Percentiles rank a stretch among this genome's conserved stretches.
phyloP scores from a whole-genome alignment of 2,329 filamentous ascomycete genomes.

The Macrophomina phaseolina region DNA sequence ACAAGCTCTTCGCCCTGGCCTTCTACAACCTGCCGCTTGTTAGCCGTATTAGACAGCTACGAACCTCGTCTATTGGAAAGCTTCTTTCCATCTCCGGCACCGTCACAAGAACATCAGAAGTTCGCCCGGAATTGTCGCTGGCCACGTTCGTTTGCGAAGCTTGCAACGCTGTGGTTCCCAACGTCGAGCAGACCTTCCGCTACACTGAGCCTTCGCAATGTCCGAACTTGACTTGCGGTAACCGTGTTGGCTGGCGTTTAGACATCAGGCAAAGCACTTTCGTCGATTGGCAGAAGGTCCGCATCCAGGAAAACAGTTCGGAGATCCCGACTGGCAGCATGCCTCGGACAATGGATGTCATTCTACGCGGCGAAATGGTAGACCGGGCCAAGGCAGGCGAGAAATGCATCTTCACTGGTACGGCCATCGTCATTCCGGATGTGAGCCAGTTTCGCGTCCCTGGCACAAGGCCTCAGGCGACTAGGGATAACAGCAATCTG shows the following conservation, averaged over 20 bases:
- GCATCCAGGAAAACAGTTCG: conserved; percentile 96
- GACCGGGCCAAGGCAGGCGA: conserved; percentile 97
- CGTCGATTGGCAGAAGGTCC: conserved; percentile 98
- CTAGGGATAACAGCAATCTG: conserved; percentile 79
- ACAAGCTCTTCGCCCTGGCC: conserved; percentile 91
- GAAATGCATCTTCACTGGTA: conserved; percentile 97
- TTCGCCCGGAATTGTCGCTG: conserved; percentile 88
- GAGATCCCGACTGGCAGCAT: conserved; percentile 99
- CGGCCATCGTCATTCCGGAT: conserved; percentile 94
- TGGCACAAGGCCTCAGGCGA: conserved; percentile 79
- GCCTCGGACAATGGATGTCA: conserved; percentile 97
- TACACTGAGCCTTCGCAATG: conserved; percentile 98
- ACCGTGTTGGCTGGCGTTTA: conserved; percentile 92
- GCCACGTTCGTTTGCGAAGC: conserved; percentile 91
- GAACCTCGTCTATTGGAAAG: conserved; percentile 89
- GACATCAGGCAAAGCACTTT: conserved; percentile 97
- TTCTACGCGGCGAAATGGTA: conserved; percentile 94
- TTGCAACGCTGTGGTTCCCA: conserved; percentile 82
- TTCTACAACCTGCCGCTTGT: conserved; percentile 93
- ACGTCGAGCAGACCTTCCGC: conserved; percentile 95
- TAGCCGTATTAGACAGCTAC: conserved; percentile 81
- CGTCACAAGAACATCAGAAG: conserved; percentile 95
- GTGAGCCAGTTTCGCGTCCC: conserved; percentile 93
- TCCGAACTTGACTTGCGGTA: conserved; percentile 84
- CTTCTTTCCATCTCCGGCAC: conserved; percentile 96